Base-by-base conservation (phyloP, 2,329 filamentous ascomycete genomes). In the Exophiala sp. region DNA sequence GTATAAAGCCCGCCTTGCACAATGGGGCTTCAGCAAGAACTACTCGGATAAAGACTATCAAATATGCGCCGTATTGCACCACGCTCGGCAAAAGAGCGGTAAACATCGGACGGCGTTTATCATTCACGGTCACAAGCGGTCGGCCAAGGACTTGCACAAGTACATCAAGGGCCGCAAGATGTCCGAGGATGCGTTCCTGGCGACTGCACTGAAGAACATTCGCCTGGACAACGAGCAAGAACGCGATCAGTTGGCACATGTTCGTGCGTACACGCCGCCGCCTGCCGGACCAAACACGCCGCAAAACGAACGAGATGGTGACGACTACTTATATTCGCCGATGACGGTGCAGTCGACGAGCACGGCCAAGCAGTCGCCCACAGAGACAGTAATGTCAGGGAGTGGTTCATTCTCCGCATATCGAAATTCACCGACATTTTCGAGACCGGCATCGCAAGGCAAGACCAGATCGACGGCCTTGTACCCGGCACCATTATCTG, bases 31-130 rank as follows among this genome's bases (percentile, higher is more conserved):
- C 42, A 55, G 51, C 44, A 65, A 65, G 41, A 65, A 65, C 47
- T 62, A 60, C 52, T 63, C 62, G 12, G 62, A 62, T 39, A 57
- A 59, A 33, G 62, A 65, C 52, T 63, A 62, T 53, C 60, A 61
- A 48, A 59, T 62, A 52, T 58, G 61, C 14, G 57, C 58, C 20
- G 52, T 63, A 14, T 48, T 65, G 16, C 52, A 60, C 46, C 45
- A 65, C 44, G 42, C 32, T 24, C 60, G 61, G 16, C 54, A 58
- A 42, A 55, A 62, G 8, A 49, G 38, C 42, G 62, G 62, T 50
- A 62, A 59, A 44, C 47, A 36, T 3, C 44, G 46, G 11, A 63
- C 61, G 7, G 57, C 52, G n/a, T 62, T 65, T 43, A 46, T 59
- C 11, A 58, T 65, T 20, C 55, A 62, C 52, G 61, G 62, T 39